Conservation (phyloP, 163 green algal genomes). For the Scenedesmus sp. region DNA sequence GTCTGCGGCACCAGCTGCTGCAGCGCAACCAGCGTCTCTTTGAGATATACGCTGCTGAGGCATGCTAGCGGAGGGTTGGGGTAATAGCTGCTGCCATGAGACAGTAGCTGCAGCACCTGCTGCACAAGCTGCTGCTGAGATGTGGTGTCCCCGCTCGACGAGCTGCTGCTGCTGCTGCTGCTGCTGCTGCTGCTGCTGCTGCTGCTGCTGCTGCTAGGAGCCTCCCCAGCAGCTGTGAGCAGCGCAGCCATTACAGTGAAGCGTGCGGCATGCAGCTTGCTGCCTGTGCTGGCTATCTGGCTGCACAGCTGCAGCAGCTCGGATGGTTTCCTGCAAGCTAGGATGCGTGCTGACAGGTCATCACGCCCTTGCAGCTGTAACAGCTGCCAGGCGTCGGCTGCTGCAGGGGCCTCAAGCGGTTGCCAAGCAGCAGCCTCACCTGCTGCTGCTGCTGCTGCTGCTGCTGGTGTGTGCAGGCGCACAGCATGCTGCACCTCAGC, state of each 20-base stretch:
- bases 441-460: neutral
- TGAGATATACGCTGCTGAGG: conserved; percentile 12
- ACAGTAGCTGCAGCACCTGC: neutral
- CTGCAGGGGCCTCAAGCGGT: neutral
- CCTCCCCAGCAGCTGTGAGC: neutral
- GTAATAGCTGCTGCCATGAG: neutral
- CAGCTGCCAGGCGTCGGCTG: neutral
- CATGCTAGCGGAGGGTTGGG: neutral
- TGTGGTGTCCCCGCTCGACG: neutral
- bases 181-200: conserved; percentile 4
- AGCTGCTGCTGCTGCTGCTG: neutral
- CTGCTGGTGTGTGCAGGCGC: neutral
- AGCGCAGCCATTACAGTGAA: neutral
- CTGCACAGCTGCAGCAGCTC: neutral
- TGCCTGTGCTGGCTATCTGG: neutral
- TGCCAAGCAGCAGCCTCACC: neutral
- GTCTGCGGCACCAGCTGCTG: neutral
- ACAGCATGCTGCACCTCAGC: neutral
- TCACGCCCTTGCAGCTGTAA: conserved; percentile 26
- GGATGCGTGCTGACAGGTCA: conserved; percentile 4
- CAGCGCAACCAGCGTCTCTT: neutral
- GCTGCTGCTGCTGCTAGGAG: neutral
- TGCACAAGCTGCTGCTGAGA: neutral
- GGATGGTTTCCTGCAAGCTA: neutral
- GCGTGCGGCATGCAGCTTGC: conserved; percentile 16